These are phyloP conservation scores for Saturnispora ahearnii DNA, from an alignment of 805 yeast species.

Conservation along the genomic window DNA sequence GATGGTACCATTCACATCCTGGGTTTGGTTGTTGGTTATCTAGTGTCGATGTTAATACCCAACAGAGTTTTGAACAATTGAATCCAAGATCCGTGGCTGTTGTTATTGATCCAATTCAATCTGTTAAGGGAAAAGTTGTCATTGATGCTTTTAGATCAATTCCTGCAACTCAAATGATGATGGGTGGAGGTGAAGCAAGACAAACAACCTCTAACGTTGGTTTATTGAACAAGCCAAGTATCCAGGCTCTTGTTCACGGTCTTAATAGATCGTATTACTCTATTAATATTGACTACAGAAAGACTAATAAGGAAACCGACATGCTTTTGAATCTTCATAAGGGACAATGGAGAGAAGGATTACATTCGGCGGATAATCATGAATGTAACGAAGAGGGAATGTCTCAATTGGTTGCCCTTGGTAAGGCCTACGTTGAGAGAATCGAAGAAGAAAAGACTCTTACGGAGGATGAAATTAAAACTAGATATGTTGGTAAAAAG, in stretches of 20 bases:
- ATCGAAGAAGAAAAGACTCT: conserved; percentile 88
- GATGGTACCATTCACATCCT: conserved; percentile 99
- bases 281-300: conserved; percentile 86
- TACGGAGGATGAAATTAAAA: conserved; percentile 79
- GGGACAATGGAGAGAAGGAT: conserved; percentile 91
- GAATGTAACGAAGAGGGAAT: conserved; percentile 73
- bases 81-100: conserved; percentile 96
- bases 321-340: conserved; percentile 93
- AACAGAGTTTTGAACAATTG: conserved; percentile 93
- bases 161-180: conserved; percentile 77
- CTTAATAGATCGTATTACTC: conserved; percentile 95
- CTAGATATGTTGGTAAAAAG: conserved; percentile 95
- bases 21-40: conserved; percentile 99
- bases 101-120: conserved; percentile 96
- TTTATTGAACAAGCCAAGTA: conserved; percentile 88
- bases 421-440: conserved; percentile 80
- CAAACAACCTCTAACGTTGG: conserved; percentile 96
- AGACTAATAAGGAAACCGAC: conserved; percentile 83
- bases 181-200: conserved; percentile 97
- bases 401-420: conserved; percentile 76
- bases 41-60: conserved; percentile 94
- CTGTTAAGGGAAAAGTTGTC: conserved; percentile 97
- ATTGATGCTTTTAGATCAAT: conserved; percentile 97
- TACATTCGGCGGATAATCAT: conserved; percentile 70
- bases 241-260: conserved; percentile 95